phyloP scores from a whole-genome alignment of 2,329 filamentous ascomycete species.

The Botrytis elliptica region DNA sequence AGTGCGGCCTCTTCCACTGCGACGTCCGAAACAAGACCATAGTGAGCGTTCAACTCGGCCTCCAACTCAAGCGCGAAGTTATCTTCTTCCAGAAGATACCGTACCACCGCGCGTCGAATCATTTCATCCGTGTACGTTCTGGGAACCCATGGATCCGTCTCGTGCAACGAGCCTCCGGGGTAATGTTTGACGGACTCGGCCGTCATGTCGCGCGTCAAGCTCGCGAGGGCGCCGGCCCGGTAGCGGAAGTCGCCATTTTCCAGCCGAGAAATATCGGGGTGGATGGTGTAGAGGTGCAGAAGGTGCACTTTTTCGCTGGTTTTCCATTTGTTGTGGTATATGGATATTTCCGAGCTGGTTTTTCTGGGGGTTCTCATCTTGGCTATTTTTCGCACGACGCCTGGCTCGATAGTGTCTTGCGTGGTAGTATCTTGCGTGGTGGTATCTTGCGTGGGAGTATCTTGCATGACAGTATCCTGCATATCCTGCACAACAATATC shows the following conservation, averaged over 20 bases:
- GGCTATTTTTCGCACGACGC: background rate
- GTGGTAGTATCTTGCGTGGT: background rate
- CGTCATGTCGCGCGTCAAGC: background rate
- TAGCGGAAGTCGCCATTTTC: accelerated
- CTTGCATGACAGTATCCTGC: background rate
- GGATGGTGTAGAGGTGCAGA: too few species aligned
- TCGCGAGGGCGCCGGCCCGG: accelerated
- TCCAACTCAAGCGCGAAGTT: background rate
- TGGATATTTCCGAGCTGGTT: too few species aligned
- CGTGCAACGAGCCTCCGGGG: background rate
- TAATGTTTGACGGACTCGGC: background rate
- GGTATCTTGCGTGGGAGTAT: background rate
- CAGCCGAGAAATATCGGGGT: too few species aligned
- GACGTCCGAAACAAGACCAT: background rate
- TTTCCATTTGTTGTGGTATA: too few species aligned
- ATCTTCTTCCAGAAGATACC: accelerated
- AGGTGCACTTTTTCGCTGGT: too few species aligned
- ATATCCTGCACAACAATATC: background rate
- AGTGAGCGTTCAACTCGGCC: background rate
- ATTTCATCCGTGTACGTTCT: background rate
- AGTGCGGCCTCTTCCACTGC: too few species aligned
- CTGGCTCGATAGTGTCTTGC: background rate
- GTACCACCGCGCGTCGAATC: accelerated
- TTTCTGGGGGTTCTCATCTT: background rate
- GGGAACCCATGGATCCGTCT: background rate